Percentiles rank a stretch among this genome's conserved stretches.
Evolutionary conservation across 2,329 filamentous ascomycete genomes (phyloP).

Genomic region (Trichocomaceae sp.): DNA sequence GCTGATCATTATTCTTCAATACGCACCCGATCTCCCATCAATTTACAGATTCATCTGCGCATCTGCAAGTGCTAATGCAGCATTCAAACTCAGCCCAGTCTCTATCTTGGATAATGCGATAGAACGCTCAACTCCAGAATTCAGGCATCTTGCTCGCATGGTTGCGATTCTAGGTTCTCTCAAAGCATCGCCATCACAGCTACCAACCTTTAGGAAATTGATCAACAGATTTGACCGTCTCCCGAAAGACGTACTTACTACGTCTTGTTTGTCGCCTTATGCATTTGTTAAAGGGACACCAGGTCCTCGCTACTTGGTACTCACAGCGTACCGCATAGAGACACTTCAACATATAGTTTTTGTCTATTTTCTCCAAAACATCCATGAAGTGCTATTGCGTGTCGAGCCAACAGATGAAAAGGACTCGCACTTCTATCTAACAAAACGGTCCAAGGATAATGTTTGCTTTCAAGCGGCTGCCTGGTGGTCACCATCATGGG

Average conservation of each 20-base stretch:
- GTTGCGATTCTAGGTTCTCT: neutral
- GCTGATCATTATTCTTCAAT: neutral
- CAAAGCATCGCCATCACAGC: too few relatives aligned
- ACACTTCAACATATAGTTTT: constrained; percentile 8
- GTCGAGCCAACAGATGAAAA: too few relatives aligned
- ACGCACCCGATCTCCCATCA: neutral
- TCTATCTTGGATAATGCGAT: neutral
- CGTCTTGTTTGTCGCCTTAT: neutral
- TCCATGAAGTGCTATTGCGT: constrained; percentile 6
- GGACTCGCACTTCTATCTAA: neutral
- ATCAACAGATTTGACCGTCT: neutral
- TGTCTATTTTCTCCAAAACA: constrained; percentile 11
- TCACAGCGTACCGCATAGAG: constrained; percentile 12
- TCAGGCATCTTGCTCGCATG: neutral
- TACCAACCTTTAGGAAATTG: neutral
- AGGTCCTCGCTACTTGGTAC: constrained; percentile 5
- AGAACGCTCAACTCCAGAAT: neutral
- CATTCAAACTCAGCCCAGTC: neutral
- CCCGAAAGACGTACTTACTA: constrained; percentile 4
- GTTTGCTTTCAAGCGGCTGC: neutral
- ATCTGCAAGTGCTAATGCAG: neutral
- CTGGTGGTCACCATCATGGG: constrained; percentile 6
- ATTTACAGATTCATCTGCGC: neutral
- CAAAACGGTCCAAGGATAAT: neutral
- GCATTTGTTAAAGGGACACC: neutral